Evolutionary conservation across 1,139 yeast genomes (phyloP).

Genomic region (Zygoascus sp.): DNA sequence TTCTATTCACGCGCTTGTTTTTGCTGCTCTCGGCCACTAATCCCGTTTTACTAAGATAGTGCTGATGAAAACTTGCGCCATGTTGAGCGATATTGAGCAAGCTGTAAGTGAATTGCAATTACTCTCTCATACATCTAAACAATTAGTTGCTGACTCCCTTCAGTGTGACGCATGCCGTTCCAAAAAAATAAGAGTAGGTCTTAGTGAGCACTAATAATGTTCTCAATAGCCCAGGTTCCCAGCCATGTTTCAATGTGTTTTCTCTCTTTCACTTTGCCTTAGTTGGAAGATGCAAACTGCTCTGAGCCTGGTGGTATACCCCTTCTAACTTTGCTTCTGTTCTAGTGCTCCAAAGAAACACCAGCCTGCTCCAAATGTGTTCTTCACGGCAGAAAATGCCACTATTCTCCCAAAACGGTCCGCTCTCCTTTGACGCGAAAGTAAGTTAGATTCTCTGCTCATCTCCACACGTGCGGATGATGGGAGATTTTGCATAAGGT

Average conservation of each 20-base stretch:
- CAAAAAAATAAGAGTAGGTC: conserved; percentile 40
- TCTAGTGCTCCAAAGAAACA: conserved; percentile 55
- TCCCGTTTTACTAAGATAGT: too few relatives aligned
- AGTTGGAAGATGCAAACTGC: too few relatives aligned
- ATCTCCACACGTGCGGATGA: background rate
- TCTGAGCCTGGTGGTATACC: too few relatives aligned
- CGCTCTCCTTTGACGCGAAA: conserved; percentile 81
- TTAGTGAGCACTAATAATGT: background rate
- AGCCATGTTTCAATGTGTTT: too few relatives aligned
- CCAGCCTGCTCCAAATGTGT: conserved; percentile 77
- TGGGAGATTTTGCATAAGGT: background rate
- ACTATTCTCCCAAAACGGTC: conserved; percentile 70
- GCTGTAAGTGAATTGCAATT: conserved; percentile 23
- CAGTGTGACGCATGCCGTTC: conserved; percentile 50
- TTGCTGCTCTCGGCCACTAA: too few relatives aligned
- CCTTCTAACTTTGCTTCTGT: background rate
- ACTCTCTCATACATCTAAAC: background rate
- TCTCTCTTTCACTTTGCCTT: too few relatives aligned
- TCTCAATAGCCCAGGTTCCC: too few relatives aligned
- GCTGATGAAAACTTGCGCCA: too few relatives aligned
- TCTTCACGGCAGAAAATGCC: conserved; percentile 68
- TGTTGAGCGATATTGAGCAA: conserved; percentile 26
- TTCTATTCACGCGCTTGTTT: too few relatives aligned
- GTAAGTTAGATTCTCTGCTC: conserved; percentile 32
- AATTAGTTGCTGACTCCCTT: background rate